A percentile compares a stretch with the other conserved stretches of the same genome.
Evolutionary conservation across 1,139 yeast species (phyloP).

Genomic region (Debaryomycetaceae sp.): DNA sequence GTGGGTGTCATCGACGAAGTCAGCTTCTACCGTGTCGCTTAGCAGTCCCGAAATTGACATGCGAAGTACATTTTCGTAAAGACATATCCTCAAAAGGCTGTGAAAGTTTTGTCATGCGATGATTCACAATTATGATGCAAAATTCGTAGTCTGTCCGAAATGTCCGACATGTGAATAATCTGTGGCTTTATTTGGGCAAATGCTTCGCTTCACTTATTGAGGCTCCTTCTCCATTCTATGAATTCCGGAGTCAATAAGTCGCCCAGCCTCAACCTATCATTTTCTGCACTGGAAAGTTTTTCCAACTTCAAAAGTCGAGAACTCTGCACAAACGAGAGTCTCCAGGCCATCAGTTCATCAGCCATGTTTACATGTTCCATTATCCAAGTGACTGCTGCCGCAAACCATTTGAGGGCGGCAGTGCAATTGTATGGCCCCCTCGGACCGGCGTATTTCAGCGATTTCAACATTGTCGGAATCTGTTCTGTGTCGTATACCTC

Average conservation of each 20-base stretch:
- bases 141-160: too few relatives aligned
- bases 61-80: too few relatives aligned
- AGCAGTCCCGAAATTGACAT: too few relatives aligned
- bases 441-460: conserved; percentile 11
- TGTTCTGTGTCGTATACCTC: conserved; percentile 74
- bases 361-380: conserved; percentile 29
- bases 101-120: too few relatives aligned
- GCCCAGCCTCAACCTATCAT: conserved; percentile 19
- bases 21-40: too few relatives aligned
- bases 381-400: conserved; percentile 76
- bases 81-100: too few relatives aligned
- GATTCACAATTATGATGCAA: too few relatives aligned
- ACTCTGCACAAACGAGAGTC: conserved; percentile 25
- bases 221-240: conserved; percentile 43
- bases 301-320: conserved; percentile 18
- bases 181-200: too few relatives aligned
- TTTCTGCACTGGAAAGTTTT: conserved; percentile 18
- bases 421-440: conserved; percentile 47
- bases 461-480: conserved; percentile 52
- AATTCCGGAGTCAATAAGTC: conserved; percentile 45
- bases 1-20: too few relatives aligned
- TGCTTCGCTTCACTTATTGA: neutral
- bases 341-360: conserved; percentile 25
- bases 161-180: too few relatives aligned
- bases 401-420: conserved; percentile 76